phyloP scores from a whole-genome alignment of 2,329 filamentous ascomycete species.

The Diaporthe capsici region DNA sequence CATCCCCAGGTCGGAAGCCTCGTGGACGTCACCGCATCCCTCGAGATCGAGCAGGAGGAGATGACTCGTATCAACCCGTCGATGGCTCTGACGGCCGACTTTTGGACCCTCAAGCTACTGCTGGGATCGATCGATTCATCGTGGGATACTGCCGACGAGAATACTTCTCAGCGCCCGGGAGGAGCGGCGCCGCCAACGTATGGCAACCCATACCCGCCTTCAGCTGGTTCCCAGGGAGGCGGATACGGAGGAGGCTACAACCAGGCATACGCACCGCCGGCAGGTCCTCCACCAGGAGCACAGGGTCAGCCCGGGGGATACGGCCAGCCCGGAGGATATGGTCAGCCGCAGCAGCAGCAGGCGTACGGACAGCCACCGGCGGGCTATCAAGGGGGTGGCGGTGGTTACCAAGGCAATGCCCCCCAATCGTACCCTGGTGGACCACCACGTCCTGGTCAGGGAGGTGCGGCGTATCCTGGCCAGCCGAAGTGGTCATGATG shows the following conservation, averaged over 20 bases:
- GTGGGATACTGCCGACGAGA: constrained; percentile 4
- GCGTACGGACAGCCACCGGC: not conserved
- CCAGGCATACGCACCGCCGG: not conserved
- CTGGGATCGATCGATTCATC: not conserved
- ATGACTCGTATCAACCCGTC: constrained; percentile 5
- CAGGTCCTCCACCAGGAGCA: not conserved
- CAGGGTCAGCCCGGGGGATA: not conserved
- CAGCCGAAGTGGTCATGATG: constrained; percentile 16
- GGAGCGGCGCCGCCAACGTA: not conserved
- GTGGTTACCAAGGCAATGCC: not conserved
- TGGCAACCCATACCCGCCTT: not conserved
- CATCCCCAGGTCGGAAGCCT: constrained; percentile 13
- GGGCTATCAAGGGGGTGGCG: constrained; percentile 3
- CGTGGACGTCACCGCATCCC: constrained; percentile 1
- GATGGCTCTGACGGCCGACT: constrained; percentile 5
- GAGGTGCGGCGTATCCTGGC: constrained; percentile 1
- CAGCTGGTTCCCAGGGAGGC: not conserved
- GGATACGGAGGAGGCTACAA: constrained; percentile 14
- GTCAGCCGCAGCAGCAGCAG: not conserved
- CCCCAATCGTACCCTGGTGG: constrained; percentile 8
- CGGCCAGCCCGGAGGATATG: not conserved
- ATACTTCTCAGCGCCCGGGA: not conserved
- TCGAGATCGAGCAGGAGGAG: constrained; percentile 24
- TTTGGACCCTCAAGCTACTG: constrained; percentile 17
- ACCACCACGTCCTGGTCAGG: not conserved